These are phyloP conservation scores for Miscanthus lutarioriparius DNA, from an alignment of 176 grass and related monocot species.

Conservation along the genomic window DNA sequence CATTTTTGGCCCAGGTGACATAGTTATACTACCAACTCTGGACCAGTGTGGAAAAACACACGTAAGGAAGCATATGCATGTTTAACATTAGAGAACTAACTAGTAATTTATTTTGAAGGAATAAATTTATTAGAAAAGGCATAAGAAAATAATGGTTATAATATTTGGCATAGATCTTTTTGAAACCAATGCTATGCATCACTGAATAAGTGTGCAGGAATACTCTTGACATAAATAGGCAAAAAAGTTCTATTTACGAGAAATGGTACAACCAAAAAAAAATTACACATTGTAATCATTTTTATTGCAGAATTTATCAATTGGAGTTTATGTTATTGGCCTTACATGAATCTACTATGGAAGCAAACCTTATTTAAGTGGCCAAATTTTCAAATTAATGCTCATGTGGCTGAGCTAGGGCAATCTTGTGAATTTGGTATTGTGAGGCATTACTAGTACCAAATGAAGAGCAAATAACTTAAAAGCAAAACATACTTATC, in stretches of 20 bases:
- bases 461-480: neutral
- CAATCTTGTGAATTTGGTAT: too few species aligned
- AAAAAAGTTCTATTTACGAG: neutral
- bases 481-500: too few species aligned
- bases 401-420: neutral
- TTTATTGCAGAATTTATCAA: neutral
- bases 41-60: neutral
- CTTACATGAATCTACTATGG: neutral
- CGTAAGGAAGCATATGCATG: neutral
- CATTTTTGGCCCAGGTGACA: slow-evolving; percentile 72
- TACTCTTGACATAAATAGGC: neutral
- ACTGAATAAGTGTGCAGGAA: neutral
- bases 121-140: neutral
- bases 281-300: neutral
- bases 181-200: neutral
- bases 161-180: neutral
- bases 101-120: too few species aligned
- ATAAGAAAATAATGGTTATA: neutral
- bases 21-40: slow-evolving; percentile 40
- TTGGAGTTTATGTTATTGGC: neutral
- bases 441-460: too few species aligned
- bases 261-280: neutral
- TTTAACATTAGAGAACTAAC: neutral
- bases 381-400: neutral
- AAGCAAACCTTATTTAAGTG: neutral